Conservation (phyloP, 805 yeast genomes). For the Nakazawaea laoshanensis region DNA sequence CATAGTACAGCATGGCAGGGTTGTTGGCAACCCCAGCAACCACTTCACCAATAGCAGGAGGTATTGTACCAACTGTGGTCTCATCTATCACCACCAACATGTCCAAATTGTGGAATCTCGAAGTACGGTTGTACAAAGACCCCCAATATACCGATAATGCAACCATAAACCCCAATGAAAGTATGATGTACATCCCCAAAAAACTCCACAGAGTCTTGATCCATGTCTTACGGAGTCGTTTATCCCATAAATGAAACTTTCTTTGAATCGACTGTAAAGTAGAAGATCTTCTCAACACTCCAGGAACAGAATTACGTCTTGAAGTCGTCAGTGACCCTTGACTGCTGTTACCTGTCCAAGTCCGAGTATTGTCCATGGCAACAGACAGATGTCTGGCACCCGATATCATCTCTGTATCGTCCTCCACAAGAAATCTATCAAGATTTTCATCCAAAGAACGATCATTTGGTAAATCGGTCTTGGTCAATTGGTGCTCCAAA, state of each 20-base stretch:
- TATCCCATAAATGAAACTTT: constrained; percentile 8
- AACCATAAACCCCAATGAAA: constrained; percentile 3
- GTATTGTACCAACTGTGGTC: constrained; percentile 15
- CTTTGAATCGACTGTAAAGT: constrained; percentile 1
- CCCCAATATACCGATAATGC: constrained; percentile 44
- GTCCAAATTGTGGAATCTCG: constrained; percentile 24
- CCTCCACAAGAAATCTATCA: constrained; percentile 1
- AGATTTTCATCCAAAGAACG: constrained; percentile 6
- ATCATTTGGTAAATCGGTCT: constrained; percentile 1
- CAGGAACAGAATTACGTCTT: neutral
- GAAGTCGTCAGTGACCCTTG: neutral
- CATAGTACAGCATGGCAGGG: constrained; percentile 14
- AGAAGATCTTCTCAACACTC: constrained; percentile 1
- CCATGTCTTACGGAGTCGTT: constrained; percentile 5
- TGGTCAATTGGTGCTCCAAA: constrained; percentile 1
- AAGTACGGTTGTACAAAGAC: constrained; percentile 24
- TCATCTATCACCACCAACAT: constrained; percentile 32
- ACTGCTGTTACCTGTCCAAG: neutral
- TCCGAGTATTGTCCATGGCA: constrained; percentile 2
- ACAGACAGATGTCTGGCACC: constrained; percentile 9
- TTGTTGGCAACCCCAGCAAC: constrained; percentile 13
- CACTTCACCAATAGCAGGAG: constrained; percentile 23
- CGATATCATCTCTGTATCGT: neutral
- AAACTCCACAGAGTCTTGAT: constrained; percentile 1
- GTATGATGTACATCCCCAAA: constrained; percentile 1